phyloP scores from a whole-genome alignment of 768 basidiomycete species.

The Cyathus striatus region DNA sequence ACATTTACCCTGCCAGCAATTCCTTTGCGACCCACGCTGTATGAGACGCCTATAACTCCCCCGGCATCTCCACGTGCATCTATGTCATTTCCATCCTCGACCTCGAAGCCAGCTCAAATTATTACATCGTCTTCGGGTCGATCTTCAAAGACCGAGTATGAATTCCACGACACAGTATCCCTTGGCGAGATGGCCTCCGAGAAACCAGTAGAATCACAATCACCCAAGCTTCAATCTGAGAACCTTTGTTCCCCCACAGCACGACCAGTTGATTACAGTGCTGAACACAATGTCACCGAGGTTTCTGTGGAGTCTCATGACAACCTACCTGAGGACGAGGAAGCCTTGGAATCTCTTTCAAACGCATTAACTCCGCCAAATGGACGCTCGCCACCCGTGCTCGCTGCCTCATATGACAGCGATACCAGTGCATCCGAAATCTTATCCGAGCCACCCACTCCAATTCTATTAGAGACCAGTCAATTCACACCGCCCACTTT shows the following conservation, averaged over 20 bases:
- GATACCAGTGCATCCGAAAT: too few species aligned
- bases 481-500: too few species aligned
- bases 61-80: slow-evolving; percentile 26
- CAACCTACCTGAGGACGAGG: too few species aligned
- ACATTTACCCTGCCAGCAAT: slow-evolving; percentile 12
- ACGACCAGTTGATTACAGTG: too few species aligned
- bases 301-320: too few species aligned
- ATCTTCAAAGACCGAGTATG: too few species aligned
- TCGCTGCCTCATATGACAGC: slow-evolving; percentile 1
- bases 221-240: not conserved
- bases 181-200: not conserved
- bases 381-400: not conserved
- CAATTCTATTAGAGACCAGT: too few species aligned
- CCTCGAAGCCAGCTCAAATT: too few species aligned
- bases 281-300: too few species aligned
- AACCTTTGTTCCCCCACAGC: not conserved
- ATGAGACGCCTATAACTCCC: slow-evolving; percentile 28
- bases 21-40: slow-evolving; percentile 10
- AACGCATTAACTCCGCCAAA: slow-evolving; percentile 8
- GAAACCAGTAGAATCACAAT: not conserved
- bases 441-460: too few species aligned
- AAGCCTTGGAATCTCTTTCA: not conserved
- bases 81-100: slow-evolving; percentile 7
- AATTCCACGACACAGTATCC: too few species aligned
- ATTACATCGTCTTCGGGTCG: too few species aligned